Conservation (phyloP, 2,329 filamentous ascomycete species). For the Aspergillus glaucus region DNA sequence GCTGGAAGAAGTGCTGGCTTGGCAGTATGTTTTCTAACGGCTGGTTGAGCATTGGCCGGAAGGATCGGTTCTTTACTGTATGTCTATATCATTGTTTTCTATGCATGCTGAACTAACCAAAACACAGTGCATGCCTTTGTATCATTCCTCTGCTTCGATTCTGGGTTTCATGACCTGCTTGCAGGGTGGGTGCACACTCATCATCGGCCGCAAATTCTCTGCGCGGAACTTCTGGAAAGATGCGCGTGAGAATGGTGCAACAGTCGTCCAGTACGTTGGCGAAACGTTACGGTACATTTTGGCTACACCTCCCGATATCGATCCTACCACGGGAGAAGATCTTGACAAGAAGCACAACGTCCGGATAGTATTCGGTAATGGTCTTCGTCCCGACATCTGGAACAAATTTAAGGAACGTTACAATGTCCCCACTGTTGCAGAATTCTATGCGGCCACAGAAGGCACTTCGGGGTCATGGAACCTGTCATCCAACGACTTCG, state of each 20-base stretch:
- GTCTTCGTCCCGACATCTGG: constrained; percentile 80
- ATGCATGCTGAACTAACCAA: constrained; percentile 2
- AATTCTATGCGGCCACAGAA: constrained; percentile 78
- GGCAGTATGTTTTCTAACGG: constrained; percentile 48
- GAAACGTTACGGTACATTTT: constrained; percentile 81
- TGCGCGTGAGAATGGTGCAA: constrained; percentile 63
- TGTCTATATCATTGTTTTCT: constrained; percentile 11
- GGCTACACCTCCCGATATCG: constrained; percentile 55
- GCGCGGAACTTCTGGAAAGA: constrained; percentile 71
- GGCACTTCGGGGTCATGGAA: constrained; percentile 67
- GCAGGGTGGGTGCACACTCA: constrained; percentile 57
- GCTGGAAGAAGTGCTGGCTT: constrained; percentile 60
- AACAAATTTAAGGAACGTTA: constrained; percentile 76
- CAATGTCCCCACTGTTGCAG: constrained; percentile 63
- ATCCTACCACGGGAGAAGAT: constrained; percentile 58
- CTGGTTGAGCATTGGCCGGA: constrained; percentile 53
- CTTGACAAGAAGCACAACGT: constrained; percentile 68
- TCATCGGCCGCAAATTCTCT: constrained; percentile 72
- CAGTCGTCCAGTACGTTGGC: constrained; percentile 78
- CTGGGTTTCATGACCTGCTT: constrained; percentile 62
- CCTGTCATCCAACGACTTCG: constrained; percentile 63
- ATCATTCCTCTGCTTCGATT: constrained; percentile 72
- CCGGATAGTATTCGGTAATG: constrained; percentile 75
- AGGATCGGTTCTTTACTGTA: constrained; percentile 71
- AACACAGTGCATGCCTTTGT: constrained; percentile 72